Percentiles rank a stretch among this genome's conserved stretches.
Evolutionary conservation across 768 basidiomycete genomes (phyloP).

Genomic region (Mycena galericulata): DNA sequence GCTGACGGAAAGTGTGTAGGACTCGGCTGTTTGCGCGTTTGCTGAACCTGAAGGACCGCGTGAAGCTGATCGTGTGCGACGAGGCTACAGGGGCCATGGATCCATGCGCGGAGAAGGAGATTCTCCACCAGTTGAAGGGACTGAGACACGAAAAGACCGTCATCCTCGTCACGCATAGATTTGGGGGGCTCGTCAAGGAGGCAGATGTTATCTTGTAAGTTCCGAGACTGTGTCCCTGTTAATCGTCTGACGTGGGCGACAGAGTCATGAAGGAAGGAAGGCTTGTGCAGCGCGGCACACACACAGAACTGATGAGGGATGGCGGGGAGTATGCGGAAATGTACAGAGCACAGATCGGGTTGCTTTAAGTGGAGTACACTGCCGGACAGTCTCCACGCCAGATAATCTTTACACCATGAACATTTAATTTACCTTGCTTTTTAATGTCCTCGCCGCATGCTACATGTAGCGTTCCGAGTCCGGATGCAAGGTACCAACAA

Average conservation of each 20-base stretch:
- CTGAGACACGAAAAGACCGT: slow-evolving; percentile 62
- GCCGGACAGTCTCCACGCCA: not conserved
- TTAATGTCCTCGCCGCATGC: not conserved
- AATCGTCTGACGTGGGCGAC: slow-evolving; percentile 13
- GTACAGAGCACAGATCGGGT: slow-evolving; percentile 49
- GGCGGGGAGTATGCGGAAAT: slow-evolving; percentile 56
- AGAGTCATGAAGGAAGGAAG: slow-evolving; percentile 60
- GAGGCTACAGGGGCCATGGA: slow-evolving; percentile 72
- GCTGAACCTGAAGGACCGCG: slow-evolving; percentile 56
- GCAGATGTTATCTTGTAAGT: slow-evolving; percentile 67
- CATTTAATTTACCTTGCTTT: slow-evolving; percentile 1
- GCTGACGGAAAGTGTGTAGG: slow-evolving; percentile 7
- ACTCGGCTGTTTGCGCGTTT: slow-evolving; percentile 56
- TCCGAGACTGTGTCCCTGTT: not conserved
- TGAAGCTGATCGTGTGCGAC: slow-evolving; percentile 65
- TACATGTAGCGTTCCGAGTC: not conserved
- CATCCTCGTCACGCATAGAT: slow-evolving; percentile 69
- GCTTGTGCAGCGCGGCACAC: slow-evolving; percentile 55
- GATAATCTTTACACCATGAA: no score
- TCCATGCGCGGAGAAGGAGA: slow-evolving; percentile 61
- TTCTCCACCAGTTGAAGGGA: slow-evolving; percentile 55
- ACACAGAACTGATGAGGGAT: slow-evolving; percentile 50
- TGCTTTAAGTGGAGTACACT: slow-evolving; percentile 14
- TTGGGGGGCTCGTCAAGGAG: slow-evolving; percentile 59
- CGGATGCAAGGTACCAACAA: slow-evolving; percentile 7